Evolutionary conservation across 2,329 filamentous ascomycete species (phyloP), one percentile per base, ranked within the genome.

Genomic region (Apiospora saccharicola): DNA sequence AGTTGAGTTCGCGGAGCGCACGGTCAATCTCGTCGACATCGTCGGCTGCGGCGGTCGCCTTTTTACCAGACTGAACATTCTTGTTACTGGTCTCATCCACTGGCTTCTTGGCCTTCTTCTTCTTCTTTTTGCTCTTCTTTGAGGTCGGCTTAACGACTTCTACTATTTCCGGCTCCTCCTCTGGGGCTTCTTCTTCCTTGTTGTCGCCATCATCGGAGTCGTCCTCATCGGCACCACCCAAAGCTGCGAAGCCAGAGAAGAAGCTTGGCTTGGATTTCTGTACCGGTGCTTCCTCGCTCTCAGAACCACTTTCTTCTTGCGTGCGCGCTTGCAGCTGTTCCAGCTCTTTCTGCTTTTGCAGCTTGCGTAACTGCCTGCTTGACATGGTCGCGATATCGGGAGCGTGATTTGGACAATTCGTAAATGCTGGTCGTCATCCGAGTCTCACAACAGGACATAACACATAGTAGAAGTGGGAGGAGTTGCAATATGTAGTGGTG

Each of bases 1-100:
- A 69, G 1, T 76, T 73, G 43, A 81, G 75, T 73, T 81, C 79
- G 49, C 73, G 75, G 51, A 90, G 82, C 2, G 86, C 88, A 72
- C 83, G 83, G 75, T 90, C 89, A 70, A 90, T 90, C 74, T 90
- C 89, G 72, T 90, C 88, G 30, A 85, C 80, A 0, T 80, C 81
- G 37, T 77, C 77, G 16, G 72, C 74, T 10, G 74, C 69, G 14
- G 64, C 71, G 51, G 51, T 41, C 13, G 57, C 12, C 57, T 64
- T 64, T 13, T 74, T 34, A 24, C 47, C 43, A 41, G 78, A 73
- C 8, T 24, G 24, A 14, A 26, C 2, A 12, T 41, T 34, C 14
- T 61, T 71, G 30, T 34, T 43, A 47, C 73, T 71, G 26, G 75
- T 76, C 2, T 75, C 69, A 41, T 74, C 70, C 24, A 76, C 77